phyloP scores from a whole-genome alignment of 305 asterid genomes.

The Fraxinus albicans region DNA sequence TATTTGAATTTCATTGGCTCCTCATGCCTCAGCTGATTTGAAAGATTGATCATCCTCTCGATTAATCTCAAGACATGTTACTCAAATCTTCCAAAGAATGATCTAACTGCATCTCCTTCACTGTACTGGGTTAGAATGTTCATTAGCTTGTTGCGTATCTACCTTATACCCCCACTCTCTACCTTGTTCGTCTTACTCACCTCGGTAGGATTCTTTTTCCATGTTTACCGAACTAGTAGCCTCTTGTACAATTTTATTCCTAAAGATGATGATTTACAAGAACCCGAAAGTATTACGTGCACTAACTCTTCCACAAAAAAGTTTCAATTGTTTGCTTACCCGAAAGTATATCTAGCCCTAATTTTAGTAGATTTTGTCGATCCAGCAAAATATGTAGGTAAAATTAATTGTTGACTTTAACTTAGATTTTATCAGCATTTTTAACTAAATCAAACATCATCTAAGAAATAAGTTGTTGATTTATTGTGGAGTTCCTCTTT shows the following conservation, averaged over 20 bases:
- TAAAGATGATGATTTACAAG: too few species aligned
- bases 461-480: background rate
- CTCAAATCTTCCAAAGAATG: background rate
- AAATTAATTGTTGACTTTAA: background rate
- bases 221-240: too few species aligned
- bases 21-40: background rate
- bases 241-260: too few species aligned
- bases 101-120: background rate
- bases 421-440: background rate
- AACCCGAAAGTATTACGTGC: too few species aligned
- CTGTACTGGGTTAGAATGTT: background rate
- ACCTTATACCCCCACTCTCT: too few species aligned
- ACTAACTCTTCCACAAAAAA: too few species aligned
- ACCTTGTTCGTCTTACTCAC: background rate
- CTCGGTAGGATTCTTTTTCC: too few species aligned
- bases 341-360: background rate
- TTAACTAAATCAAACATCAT: background rate
- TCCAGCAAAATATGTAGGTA: background rate
- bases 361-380: too few species aligned
- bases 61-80: background rate
- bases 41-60: background rate
- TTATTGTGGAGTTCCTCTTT: constrained; percentile 1
- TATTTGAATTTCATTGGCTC: background rate
- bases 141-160: too few species aligned
- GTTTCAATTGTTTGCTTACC: too few species aligned